Evolutionary conservation across 1,284 basidiomycete genomes (phyloP).

Genomic region (Laetiporus sulphureus): DNA sequence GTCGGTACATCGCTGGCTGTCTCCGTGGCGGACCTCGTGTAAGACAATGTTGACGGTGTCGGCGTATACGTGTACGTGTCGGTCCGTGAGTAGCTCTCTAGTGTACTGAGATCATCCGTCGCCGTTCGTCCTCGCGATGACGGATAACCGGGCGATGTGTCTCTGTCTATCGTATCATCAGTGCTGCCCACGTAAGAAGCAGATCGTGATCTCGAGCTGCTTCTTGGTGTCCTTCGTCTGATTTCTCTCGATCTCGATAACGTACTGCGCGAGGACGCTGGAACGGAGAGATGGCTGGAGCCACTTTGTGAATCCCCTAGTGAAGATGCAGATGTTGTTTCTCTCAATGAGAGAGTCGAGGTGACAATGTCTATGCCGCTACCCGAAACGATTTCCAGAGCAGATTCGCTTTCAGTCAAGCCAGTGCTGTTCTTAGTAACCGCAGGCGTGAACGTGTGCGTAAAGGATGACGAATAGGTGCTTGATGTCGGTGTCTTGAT

Average conservation of each 20-base stretch:
- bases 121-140: conserved; percentile 16
- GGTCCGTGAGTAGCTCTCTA: conserved; percentile 24
- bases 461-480: conserved; percentile 27
- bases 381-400: conserved; percentile 32
- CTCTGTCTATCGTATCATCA: conserved; percentile 47
- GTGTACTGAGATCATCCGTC: conserved; percentile 25
- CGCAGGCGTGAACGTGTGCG: conserved; percentile 16
- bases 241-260: conserved; percentile 55
- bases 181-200: conserved; percentile 29
- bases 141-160: conserved; percentile 35
- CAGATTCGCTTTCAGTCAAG: conserved; percentile 25
- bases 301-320: conserved; percentile 51
- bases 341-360: conserved; percentile 49
- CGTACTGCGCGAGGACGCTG: conserved; percentile 26
- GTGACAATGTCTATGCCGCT: conserved; percentile 41
- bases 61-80: conserved; percentile 27
- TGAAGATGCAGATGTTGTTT: conserved; percentile 47
- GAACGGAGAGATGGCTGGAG: conserved; percentile 20
- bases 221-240: conserved; percentile 39
- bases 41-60: conserved; percentile 28
- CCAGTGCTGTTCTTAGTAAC: conserved; percentile 16
- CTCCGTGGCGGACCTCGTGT: conserved; percentile 17
- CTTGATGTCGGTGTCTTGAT: conserved; percentile 29
- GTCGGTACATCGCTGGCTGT: conserved; percentile 9
- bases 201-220: conserved; percentile 29